phyloP scores from a whole-genome alignment of 768 basidiomycete species.

The Phaffia tasmanica region DNA sequence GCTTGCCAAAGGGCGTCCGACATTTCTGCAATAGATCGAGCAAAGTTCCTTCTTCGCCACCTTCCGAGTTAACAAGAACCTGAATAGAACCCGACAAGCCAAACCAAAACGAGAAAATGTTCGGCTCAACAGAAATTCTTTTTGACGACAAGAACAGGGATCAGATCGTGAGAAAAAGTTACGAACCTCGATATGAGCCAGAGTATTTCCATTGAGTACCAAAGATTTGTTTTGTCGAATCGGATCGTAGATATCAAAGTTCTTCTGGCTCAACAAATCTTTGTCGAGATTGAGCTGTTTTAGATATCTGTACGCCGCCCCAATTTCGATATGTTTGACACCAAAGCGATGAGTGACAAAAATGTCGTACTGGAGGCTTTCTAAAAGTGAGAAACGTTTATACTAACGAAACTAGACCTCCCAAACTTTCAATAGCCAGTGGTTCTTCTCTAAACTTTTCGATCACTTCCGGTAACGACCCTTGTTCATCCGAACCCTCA shows the following conservation, averaged over 20 bases:
- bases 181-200: conserved; percentile 82
- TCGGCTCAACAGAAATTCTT: background rate
- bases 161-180: background rate
- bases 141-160: conserved; percentile 7
- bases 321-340: background rate
- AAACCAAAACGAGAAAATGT: background rate
- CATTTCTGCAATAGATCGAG: conserved; percentile 71
- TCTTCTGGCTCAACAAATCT: conserved; percentile 87
- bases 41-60: conserved; percentile 80
- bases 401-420: conserved; percentile 76
- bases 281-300: conserved; percentile 90
- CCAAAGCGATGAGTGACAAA: background rate
- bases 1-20: conserved; percentile 86
- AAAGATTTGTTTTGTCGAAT: conserved; percentile 79
- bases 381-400: background rate
- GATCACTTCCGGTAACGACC: conserved; percentile 57
- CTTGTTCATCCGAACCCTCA: conserved; percentile 34
- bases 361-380: background rate
- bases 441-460: conserved; percentile 54
- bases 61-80: conserved; percentile 86
- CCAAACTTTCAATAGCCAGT: conserved; percentile 70
- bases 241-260: conserved; percentile 95
- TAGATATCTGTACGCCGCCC: conserved; percentile 51
- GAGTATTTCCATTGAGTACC: conserved; percentile 82
- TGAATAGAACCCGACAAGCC: conserved; percentile 11